Evolutionary conservation across 257 asterid genomes (phyloP).

Genomic region (Datura wrightii): DNA sequence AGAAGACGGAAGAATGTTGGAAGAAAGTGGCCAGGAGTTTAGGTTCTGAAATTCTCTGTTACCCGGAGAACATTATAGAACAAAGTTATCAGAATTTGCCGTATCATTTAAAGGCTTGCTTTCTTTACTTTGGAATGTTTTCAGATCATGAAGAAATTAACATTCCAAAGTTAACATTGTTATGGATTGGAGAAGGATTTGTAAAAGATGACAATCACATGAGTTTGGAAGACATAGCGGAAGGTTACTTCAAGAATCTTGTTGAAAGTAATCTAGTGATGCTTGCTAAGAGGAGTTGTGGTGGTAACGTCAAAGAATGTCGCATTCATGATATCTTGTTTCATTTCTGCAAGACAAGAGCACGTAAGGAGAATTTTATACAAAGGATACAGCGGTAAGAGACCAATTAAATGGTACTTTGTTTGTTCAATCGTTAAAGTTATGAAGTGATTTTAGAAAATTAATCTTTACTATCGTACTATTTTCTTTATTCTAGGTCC

Average conservation of each 20-base stretch:
- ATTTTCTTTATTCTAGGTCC: too few species aligned
- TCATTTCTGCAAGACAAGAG: not conserved
- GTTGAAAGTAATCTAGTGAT: not conserved
- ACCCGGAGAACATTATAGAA: slow-evolving; percentile 3
- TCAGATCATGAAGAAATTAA: not conserved
- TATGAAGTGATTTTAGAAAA: not conserved
- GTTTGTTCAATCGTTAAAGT: not conserved
- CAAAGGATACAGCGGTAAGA: not conserved
- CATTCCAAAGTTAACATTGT: not conserved
- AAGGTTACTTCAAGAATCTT: slow-evolving; percentile 9
- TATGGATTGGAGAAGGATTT: slow-evolving; percentile 23
- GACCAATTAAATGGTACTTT: not conserved
- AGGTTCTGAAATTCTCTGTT: not conserved
- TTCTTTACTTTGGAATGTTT: slow-evolving; percentile 25
- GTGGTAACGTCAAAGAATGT: not conserved
- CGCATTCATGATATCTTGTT: not conserved
- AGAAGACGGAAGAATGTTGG: not conserved
- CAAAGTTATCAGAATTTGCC: slow-evolving; percentile 25
- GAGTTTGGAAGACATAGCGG: slow-evolving; percentile 12
- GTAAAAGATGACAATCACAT: not conserved
- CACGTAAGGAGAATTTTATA: not conserved
- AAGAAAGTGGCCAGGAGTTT: not conserved
- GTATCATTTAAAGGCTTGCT: not conserved
- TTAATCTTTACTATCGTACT: not conserved
- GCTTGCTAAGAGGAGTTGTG: not conserved